Conservation (phyloP, 352 stramenopile genomes). For the Plasmopara viticola region DNA sequence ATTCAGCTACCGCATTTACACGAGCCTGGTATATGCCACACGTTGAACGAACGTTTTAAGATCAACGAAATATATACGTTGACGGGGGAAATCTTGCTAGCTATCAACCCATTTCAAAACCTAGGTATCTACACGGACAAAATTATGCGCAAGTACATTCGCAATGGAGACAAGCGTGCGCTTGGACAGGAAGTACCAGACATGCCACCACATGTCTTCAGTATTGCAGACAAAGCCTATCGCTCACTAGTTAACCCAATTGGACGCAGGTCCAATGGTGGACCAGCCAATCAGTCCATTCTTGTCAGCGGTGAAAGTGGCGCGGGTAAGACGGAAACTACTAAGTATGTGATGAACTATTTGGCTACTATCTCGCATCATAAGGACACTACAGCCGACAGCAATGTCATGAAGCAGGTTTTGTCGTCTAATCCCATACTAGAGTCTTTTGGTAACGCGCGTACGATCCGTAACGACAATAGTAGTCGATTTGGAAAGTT, state of each 20-base stretch:
- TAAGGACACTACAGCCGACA: constrained; percentile 43
- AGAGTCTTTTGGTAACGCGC: constrained; percentile 98
- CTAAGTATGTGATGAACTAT: constrained; percentile 96
- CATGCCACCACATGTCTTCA: constrained; percentile 89
- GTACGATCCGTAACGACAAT: constrained; percentile 97
- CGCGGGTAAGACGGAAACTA: constrained; percentile 95
- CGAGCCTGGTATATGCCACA: constrained; percentile 92
- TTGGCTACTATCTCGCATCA: constrained; percentile 86
- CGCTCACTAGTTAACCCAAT: constrained; percentile 66
- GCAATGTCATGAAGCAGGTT: constrained; percentile 87
- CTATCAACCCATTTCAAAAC: constrained; percentile 88
- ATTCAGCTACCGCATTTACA: constrained; percentile 92
- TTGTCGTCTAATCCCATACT: constrained; percentile 97
- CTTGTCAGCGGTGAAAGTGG: constrained; percentile 90
- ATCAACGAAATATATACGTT: constrained; percentile 93
- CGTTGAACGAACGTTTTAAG: constrained; percentile 87
- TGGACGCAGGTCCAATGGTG: constrained; percentile 19
- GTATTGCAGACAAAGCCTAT: constrained; percentile 87
- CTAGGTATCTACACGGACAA: constrained; percentile 83
- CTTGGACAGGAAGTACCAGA: constrained; percentile 55
- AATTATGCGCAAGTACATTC: constrained; percentile 84
- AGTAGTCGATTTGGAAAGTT: constrained; percentile 96
- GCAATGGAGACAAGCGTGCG: constrained; percentile 67
- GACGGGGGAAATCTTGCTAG: constrained; percentile 75
- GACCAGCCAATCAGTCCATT: constrained; percentile 84